Conservation (phyloP, 257 asterid genomes). For the Solanum dulcamara region DNA sequence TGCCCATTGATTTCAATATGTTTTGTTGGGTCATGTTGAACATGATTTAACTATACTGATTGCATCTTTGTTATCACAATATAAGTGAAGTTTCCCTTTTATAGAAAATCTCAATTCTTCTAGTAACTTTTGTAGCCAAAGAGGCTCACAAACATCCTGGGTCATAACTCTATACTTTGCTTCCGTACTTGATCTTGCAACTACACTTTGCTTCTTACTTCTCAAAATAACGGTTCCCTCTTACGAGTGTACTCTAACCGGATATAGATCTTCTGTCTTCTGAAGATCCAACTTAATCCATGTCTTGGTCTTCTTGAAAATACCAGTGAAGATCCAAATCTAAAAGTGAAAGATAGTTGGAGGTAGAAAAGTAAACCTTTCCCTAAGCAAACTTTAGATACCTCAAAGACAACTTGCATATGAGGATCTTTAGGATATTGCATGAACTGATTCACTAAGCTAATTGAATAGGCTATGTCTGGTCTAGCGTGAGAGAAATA, state of each 20-base stretch:
- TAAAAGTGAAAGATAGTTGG: not conserved
- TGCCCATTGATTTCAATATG: not conserved
- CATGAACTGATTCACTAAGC: no score
- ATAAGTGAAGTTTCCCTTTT: not conserved
- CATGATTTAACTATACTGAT: not conserved
- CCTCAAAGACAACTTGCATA: no score
- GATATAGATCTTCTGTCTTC: not conserved
- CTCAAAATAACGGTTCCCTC: not conserved
- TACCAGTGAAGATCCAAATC: no score
- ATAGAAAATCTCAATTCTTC: not conserved
- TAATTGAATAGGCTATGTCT: not conserved
- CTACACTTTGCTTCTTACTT: not conserved
- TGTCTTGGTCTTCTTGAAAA: no score
- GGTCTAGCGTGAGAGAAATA: not conserved
- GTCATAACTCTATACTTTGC: not conserved
- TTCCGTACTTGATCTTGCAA: not conserved
- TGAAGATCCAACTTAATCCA: not conserved
- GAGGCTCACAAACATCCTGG: not conserved
- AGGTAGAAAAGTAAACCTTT: not conserved
- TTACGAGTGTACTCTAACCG: not conserved
- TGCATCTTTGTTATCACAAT: not conserved
- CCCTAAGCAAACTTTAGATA: no score
- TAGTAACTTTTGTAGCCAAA: not conserved
- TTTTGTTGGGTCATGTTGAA: not conserved
- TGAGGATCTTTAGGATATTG: no score